A percentile compares a stretch with the other conserved stretches of the same genome.
phyloP scores from a whole-genome alignment of 768 basidiomycete genomes.

The Psilocybe sp. region DNA sequence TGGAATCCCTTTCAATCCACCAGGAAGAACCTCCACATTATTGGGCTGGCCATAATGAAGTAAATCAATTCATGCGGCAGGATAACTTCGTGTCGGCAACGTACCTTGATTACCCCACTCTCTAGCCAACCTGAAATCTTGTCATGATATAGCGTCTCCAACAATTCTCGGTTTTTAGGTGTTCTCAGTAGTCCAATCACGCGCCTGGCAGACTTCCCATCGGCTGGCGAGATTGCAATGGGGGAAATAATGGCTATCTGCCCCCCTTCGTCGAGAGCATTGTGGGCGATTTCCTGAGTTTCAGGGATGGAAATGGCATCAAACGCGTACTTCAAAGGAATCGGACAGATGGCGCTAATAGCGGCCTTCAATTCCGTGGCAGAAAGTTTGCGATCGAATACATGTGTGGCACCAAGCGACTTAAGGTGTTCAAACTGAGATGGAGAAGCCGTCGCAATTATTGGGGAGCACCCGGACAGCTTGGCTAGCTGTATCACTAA shows the following conservation, averaged over 20 bases:
- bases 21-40: conserved; percentile 3
- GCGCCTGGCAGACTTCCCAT: neutral
- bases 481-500: conserved; percentile 40
- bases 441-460: conserved; percentile 34
- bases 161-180: neutral
- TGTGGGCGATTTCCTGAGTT: neutral
- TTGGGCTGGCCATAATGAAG: neutral
- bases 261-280: neutral
- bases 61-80: neutral
- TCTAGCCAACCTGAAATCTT: conserved; percentile 1
- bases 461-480: conserved; percentile 38
- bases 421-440: conserved; percentile 24
- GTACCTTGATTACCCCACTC: neutral
- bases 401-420: conserved; percentile 35
- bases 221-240: neutral
- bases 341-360: neutral
- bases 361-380: neutral
- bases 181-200: neutral
- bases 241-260: neutral
- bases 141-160: conserved; percentile 4
- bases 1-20: conserved; percentile 6
- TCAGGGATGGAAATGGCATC: conserved; percentile 1
- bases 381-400: conserved; percentile 18
- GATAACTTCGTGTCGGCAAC: neutral
- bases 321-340: neutral